Evolutionary conservation across 164 flowering plant species (phyloP).

Genomic region (Echeveria elegans): DNA sequence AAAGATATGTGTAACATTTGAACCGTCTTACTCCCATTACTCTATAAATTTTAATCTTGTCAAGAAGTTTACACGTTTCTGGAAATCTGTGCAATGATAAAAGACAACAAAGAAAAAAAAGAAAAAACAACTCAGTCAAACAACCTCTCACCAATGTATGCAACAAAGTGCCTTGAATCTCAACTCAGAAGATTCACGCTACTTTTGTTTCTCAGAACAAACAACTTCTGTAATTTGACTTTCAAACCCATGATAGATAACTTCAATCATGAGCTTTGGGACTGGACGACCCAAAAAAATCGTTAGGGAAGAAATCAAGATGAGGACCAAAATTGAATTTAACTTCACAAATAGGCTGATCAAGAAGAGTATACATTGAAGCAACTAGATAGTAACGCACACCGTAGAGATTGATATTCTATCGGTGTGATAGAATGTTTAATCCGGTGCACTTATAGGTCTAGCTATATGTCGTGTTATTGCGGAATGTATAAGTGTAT

Average conservation of each 20-base stretch:
- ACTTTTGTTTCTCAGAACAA: not conserved
- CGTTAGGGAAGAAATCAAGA: conserved; percentile 71
- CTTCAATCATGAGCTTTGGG: conserved; percentile 84
- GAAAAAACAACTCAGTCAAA: not conserved
- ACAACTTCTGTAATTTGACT: conserved; percentile 46
- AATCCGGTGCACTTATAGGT: too few relatives aligned
- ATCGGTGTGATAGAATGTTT: too few relatives aligned
- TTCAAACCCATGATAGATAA: conserved; percentile 71
- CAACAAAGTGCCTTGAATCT: not conserved
- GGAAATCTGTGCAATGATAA: not conserved
- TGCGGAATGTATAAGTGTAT: too few relatives aligned
- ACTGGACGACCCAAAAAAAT: conserved; percentile 58
- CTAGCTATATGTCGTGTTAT: too few relatives aligned
- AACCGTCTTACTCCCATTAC: not conserved
- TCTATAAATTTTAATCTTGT: not conserved
- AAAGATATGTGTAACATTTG: not conserved
- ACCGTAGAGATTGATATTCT: conserved; percentile 68
- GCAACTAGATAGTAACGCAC: conserved; percentile 95
- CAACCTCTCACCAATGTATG: not conserved
- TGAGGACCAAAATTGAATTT: conserved; percentile 97
- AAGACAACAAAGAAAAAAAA: not conserved
- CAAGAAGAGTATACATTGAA: conserved; percentile 90
- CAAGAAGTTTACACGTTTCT: not conserved
- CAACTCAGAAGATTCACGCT: not conserved
- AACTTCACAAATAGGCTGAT: conserved; percentile 79